Evolutionary conservation across 495 filamentous ascomycete species (phyloP), one percentile per base, ranked within the genome.

Genomic region (Patellaria atrata): DNA sequence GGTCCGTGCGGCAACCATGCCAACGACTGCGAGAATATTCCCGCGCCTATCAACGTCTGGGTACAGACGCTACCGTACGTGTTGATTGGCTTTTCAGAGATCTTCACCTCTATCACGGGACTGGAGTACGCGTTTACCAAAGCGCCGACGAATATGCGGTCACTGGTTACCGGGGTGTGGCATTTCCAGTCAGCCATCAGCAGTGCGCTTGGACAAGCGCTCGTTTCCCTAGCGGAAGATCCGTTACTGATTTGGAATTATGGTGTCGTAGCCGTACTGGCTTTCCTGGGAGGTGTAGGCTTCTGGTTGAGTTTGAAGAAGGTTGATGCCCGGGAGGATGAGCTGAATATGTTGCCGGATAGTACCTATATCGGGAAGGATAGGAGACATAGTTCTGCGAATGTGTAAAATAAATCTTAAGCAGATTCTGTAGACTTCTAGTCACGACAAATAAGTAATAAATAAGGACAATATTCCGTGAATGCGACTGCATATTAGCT

Each of bases 241-340:
- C 45, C 45, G 7, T 18, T 33, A 13, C 40, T 48, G 59, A 37
- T 48, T 10, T 67, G 63, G 60, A 69, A 81, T 51, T 83, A 84
- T 51, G 64, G 58, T 4, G 45, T 66, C 1, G 65, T 77, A 18
- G 77, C 71, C 7, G 63, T 80, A 20, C 48, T 81, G 11, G 66
- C 76, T 3, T 65, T 67, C 34, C 27, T 75, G 4, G 73, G 68
- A n/a, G 66, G 64, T 4, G 37, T 62, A 21, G 56, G 62, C 4
- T 84, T 86, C 59, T 81, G 70, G 66, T 33, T 69, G 27, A 62
- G 57, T 38, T 76, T 73, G 50, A 56, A 67, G 11, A 51, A 60
- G 27, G 47, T 78, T 2, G 77, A 85, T 44, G 44, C 45, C 14
- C 56, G 73, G 46, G 79, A 83, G 43, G 79, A 82, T 45, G 37